Percentiles rank a stretch among this genome's conserved stretches.
Conservation (phyloP, 192 early-diverging fungal genomes). For the Chytriomyces confervae region DNA sequence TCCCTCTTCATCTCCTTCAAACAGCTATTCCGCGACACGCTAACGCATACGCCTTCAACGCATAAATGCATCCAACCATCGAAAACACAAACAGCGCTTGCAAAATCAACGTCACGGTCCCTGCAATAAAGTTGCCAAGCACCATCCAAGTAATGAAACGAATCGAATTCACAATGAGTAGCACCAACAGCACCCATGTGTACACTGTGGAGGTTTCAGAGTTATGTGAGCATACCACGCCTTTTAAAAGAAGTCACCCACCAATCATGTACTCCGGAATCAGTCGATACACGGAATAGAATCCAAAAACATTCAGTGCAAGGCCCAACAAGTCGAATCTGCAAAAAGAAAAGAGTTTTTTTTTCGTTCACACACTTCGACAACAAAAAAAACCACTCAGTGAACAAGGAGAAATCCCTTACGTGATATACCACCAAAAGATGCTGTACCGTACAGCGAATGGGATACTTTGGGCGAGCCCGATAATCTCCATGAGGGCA, state of each 20-base stretch:
- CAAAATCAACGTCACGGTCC: neutral
- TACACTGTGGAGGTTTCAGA: neutral
- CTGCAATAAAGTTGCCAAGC: neutral
- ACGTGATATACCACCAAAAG: slow-evolving; percentile 22
- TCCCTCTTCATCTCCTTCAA: neutral
- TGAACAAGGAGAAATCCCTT: neutral
- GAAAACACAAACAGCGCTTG: slow-evolving; percentile 18
- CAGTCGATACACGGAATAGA: slow-evolving; percentile 20
- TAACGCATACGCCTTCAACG: slow-evolving; percentile 18
- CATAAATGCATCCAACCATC: slow-evolving; percentile 20
- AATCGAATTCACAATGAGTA: slow-evolving; percentile 12
- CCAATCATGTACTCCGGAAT: slow-evolving; percentile 30
- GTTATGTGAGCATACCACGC: no score
- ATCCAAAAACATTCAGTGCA: slow-evolving; percentile 18
- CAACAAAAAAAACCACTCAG: neutral
- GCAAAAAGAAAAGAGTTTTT: neutral
- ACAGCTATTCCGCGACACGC: slow-evolving; percentile 17
- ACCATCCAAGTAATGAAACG: slow-evolving; percentile 11
- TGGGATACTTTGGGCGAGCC: neutral
- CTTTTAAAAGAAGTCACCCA: neutral
- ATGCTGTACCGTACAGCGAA: slow-evolving; percentile 16
- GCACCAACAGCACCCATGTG: slow-evolving; percentile 7
- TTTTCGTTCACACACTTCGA: neutral
- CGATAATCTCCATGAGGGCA: slow-evolving; percentile 16
- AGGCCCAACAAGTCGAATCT: slow-evolving; percentile 6